Evolutionary conservation across 495 filamentous ascomycete species (phyloP).

Genomic region (Jackrogersella minutella): DNA sequence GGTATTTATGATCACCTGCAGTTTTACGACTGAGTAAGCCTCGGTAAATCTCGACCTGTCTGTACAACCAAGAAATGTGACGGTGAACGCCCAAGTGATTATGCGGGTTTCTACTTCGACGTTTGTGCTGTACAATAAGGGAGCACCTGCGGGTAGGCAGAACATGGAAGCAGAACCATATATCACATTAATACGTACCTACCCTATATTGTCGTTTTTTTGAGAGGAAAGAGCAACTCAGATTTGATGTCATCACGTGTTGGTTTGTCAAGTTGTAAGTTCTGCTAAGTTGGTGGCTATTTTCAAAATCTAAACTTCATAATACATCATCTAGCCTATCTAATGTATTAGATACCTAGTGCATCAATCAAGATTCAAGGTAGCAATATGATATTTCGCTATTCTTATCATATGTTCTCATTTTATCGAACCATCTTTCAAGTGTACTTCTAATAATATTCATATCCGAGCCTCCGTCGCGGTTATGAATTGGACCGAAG

Average conservation of each 20-base stretch:
- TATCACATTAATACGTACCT: too few relatives aligned
- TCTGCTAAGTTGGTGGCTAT: too few relatives aligned
- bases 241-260: too few relatives aligned
- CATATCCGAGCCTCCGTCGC: neutral
- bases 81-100: neutral
- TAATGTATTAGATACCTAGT: too few relatives aligned
- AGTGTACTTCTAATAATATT: slow-evolving; percentile 17
- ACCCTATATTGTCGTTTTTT: too few relatives aligned
- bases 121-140: slow-evolving; percentile 13
- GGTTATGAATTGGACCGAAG: slow-evolving; percentile 58
- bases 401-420: slow-evolving; percentile 5
- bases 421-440: neutral
- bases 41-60: neutral
- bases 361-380: slow-evolving; percentile 1
- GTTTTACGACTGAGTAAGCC: slow-evolving; percentile 7
- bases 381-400: slow-evolving; percentile 14
- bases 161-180: too few relatives aligned
- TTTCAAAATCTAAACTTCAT: too few relatives aligned
- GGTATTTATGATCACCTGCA: neutral
- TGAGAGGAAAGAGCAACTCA: slow-evolving; percentile 13
- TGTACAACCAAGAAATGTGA: neutral
- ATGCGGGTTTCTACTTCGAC: neutral
- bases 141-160: neutral
- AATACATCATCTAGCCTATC: too few relatives aligned
- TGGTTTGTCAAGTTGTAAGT: too few relatives aligned